Base-by-base conservation (phyloP, 768 basidiomycete species). In the Tricholoma sp. region DNA sequence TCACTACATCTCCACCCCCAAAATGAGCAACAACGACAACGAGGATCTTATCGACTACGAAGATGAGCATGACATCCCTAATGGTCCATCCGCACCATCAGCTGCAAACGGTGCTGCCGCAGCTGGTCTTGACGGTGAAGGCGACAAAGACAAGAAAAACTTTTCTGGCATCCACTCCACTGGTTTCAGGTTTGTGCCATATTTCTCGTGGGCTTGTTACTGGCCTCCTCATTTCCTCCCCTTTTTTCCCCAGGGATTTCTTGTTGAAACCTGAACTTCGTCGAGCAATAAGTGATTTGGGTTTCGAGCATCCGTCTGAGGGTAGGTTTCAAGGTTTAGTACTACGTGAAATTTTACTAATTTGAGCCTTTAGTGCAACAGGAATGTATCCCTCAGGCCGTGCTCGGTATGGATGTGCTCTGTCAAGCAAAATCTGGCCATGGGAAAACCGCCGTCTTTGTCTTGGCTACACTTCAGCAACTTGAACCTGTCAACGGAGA, bases 131-230 rank as follows among this genome's bases (percentile, higher is more conserved):
- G 79, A 81, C 21, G 80, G 73, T 46, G 84, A 76, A 61, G 53
- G 34, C 27, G 89, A 87, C 64, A 92, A 90, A 74, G 90, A 91
- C 66, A 93, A 94, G 82, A 96, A 95, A 84, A 97, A 96, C 72
- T 98, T 96, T 69, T 96, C 97, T 59, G 97, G 97, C 29, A 98
- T 99, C 67, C 97, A 99, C 79, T 95, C 95, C n/a, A 99, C 97
- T 61, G 97, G 97, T 57, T 99, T 99, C 77, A 85, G 97, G 95
- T 95, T 56, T 56, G 84, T 69, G 41, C 8, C 55, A 24, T 32
- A 18, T 50, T 21, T 39, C 54, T 10, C 43, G 24, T 21, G n/a
- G 29, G 24, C 51, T 49, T 34, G 51, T 59, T 32, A 41, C 24
- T 0, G 10, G 41, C 12, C 14, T n/a, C 16, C 29, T 53, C n/a